Base-by-base conservation (phyloP, 371 early-diverging fungal genomes). In the Syncephalastrum monosporum region DNA sequence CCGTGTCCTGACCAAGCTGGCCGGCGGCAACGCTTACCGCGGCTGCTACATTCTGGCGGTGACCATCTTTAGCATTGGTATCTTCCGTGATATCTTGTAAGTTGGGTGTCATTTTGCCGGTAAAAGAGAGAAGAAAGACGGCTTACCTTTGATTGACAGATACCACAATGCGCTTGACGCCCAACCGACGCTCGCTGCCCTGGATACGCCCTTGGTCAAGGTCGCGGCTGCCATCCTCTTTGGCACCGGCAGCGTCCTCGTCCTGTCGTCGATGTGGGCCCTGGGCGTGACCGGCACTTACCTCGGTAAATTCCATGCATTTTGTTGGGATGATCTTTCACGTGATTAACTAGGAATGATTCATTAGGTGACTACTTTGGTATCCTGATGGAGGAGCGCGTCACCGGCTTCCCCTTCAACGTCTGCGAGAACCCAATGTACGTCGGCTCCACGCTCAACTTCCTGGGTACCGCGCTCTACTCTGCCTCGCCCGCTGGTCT, bases 371-470 rank as follows among this genome's bases (percentile, higher is more conserved):
- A 94, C 68, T 95, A 95, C 72, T 95, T 94, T 81, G 96, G 96
- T 50, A 94, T 95, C 50, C 70, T 94, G 61, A 95, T 95, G 95
- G 79, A 84, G 29, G 79, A 81, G 56, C 86, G 90, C 42, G 93
- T 95, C 53, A 92, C 92, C 13, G 86, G 86, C 16, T 94, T 95
- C 72, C 96, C 96, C 14, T 95, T 95, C 82, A 95, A 91, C 68
- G 86, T 92, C 10, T 81, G 87, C 33, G 91, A 92, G 17, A 91
- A 95, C 71, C 96, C 96, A 16, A 95, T 95, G 96, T 95, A 95
- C 67, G 82, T 85, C 49, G 96, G 96, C n/a, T 93, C 95, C 14
- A 91, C 93, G 4, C 73, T 94, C 68, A 84, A 84, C 56, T 95
- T 95, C 69, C 60, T 94, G 48, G 93, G 87, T 33, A 87, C 89